Evolutionary conservation across 257 asterid genomes (phyloP).

Genomic region (Salvia hispanica): DNA sequence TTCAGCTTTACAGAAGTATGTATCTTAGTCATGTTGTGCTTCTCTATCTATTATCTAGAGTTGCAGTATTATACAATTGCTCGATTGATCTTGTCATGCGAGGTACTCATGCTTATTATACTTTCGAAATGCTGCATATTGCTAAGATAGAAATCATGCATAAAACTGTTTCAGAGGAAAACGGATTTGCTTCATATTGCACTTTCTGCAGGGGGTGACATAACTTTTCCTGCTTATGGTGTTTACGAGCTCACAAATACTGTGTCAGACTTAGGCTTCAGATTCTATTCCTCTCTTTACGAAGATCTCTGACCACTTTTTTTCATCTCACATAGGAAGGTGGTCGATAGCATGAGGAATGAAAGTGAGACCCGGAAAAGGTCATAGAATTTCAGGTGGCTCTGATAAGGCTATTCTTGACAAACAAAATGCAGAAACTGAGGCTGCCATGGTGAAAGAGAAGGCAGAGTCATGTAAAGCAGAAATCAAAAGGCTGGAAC

Average conservation of each 20-base stretch:
- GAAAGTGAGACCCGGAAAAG: slow-evolving; percentile 66
- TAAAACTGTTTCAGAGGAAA: slow-evolving; percentile 20
- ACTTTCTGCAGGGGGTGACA: slow-evolving; percentile 5
- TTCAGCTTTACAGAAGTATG: slow-evolving; percentile 83
- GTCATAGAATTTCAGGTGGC: slow-evolving; percentile 74
- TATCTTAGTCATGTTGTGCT: slow-evolving; percentile 20
- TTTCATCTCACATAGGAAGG: slow-evolving; percentile 59
- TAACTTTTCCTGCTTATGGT: background rate
- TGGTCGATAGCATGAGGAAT: slow-evolving; percentile 74
- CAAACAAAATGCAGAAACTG: slow-evolving; percentile 73
- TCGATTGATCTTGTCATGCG: slow-evolving; percentile 20
- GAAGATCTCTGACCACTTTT: slow-evolving; percentile 30
- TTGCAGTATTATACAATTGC: slow-evolving; percentile 15
- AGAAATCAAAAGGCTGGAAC: slow-evolving; percentile 75
- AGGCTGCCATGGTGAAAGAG: slow-evolving; percentile 68
- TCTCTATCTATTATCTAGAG: slow-evolving; percentile 18
- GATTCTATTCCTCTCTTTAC: slow-evolving; percentile 24
- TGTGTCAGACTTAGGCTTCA: slow-evolving; percentile 1
- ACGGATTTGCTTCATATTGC: slow-evolving; percentile 24
- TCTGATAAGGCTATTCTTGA: slow-evolving; percentile 65
- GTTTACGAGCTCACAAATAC: slow-evolving; percentile 17
- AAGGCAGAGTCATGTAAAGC: slow-evolving; percentile 60
- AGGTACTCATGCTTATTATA: background rate
- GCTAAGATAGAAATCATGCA: background rate
- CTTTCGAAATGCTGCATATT: slow-evolving; percentile 20